phyloP scores from a whole-genome alignment of 192 early-diverging fungal species.

The Coemansia aciculifera region DNA sequence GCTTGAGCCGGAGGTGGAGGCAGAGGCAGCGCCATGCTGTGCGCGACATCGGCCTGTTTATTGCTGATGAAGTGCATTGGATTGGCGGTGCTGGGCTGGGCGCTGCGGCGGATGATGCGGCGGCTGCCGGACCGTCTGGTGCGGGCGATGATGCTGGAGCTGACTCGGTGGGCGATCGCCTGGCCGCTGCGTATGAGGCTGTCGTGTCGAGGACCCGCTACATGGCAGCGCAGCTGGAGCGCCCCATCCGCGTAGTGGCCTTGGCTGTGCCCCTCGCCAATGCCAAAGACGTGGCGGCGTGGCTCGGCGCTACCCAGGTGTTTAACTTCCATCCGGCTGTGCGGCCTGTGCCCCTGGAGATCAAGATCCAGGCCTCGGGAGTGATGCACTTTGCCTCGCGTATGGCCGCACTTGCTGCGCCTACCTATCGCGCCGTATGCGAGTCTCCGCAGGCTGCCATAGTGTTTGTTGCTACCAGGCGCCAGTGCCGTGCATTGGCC shows the following conservation, averaged over 20 bases:
- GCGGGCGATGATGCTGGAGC: constrained; percentile 87
- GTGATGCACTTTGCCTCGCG: constrained; percentile 92
- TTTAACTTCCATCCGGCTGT: constrained; percentile 96
- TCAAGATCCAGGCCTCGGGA: constrained; percentile 90
- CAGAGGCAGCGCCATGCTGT: constrained; percentile 93
- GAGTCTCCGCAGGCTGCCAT: constrained; percentile 64
- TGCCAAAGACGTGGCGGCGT: constrained; percentile 96
- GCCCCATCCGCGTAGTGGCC: constrained; percentile 87
- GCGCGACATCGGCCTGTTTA: constrained; percentile 82
- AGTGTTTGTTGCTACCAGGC: constrained; percentile 90
- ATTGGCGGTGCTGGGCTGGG: constrained; percentile 76
- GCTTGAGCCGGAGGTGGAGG: constrained; percentile 91
- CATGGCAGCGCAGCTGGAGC: constrained; percentile 78
- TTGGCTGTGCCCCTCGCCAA: constrained; percentile 91
- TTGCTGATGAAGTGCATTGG: constrained; percentile 94
- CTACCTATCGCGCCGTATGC: constrained; percentile 48
- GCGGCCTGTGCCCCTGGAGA: constrained; percentile 91
- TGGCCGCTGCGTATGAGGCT: constrained; percentile 89
- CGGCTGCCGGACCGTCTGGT: constrained; percentile 82
- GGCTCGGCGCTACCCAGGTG: constrained; percentile 87
- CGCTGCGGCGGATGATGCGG: constrained; percentile 70
- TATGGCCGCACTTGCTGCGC: constrained; percentile 92
- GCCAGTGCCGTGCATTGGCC: constrained; percentile 86
- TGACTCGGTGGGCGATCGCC: constrained; percentile 67
- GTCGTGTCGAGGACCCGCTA: constrained; percentile 93